Evolutionary conservation across 2,329 filamentous ascomycete species (phyloP).

Genomic region (Mycosphaerella sp.): DNA sequence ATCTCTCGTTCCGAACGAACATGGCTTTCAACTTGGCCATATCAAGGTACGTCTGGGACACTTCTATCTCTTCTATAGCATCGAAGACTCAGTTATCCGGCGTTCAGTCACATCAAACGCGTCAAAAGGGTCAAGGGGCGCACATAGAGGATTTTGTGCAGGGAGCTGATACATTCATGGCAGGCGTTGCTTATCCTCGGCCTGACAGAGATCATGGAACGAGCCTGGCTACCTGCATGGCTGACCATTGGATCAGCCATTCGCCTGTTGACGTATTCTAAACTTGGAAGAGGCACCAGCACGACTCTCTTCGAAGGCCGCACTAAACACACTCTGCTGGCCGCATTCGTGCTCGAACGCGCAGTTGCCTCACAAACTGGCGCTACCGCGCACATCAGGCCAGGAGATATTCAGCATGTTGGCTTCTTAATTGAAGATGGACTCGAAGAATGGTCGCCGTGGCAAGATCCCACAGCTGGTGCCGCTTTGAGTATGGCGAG

Average conservation of each 20-base stretch:
- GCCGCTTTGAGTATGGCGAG: constrained; percentile 29
- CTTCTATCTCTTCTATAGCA: background rate
- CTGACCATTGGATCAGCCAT: constrained; percentile 59
- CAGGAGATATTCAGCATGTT: constrained; percentile 43
- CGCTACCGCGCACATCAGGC: constrained; percentile 46
- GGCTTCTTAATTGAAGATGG: constrained; percentile 57
- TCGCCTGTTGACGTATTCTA: constrained; percentile 42
- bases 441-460: constrained; percentile 68
- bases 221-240: constrained; percentile 55
- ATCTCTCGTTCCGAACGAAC: constrained; percentile 15
- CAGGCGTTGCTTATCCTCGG: constrained; percentile 46
- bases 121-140: too few species aligned
- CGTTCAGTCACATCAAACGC: too few species aligned
- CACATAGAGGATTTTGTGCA: background rate
- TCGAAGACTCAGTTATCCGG: background rate
- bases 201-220: constrained; percentile 56
- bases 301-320: constrained; percentile 18
- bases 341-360: constrained; percentile 58
- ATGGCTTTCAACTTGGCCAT: constrained; percentile 35
- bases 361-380: constrained; percentile 49
- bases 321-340: constrained; percentile 44
- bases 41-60: constrained; percentile 29
- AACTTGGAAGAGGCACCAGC: constrained; percentile 9
- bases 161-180: constrained; percentile 33
- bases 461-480: constrained; percentile 45